A percentile compares a stretch with the other conserved stretches of the same genome.
These are phyloP conservation scores for Candolleomyces eurysporus DNA, from an alignment of 768 basidiomycete genomes.

Conservation along the genomic window DNA sequence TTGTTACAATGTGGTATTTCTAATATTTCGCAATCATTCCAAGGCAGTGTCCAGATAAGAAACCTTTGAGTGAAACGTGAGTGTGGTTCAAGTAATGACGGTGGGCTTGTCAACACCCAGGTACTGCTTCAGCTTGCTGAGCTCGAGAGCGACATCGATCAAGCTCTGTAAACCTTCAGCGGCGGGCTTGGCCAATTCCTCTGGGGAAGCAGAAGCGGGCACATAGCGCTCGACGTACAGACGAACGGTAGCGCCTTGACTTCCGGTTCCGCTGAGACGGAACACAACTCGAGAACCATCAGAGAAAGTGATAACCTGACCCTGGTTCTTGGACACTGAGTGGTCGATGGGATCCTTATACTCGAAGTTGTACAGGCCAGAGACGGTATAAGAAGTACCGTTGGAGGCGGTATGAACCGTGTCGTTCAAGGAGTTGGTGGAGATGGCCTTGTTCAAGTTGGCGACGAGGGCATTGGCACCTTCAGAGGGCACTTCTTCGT, in stretches of 20 bases:
- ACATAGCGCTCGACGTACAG: conserved; percentile 96
- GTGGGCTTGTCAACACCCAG: conserved; percentile 88
- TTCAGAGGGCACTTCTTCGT: conserved; percentile 93
- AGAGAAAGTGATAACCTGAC: conserved; percentile 86
- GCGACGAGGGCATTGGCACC: conserved; percentile 86
- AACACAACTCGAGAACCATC: conserved; percentile 96
- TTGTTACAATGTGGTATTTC: conserved; percentile 2
- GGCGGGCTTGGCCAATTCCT: conserved; percentile 71
- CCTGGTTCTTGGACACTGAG: conserved; percentile 92
- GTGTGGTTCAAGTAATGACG: conserved; percentile 69
- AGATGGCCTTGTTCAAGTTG: conserved; percentile 70
- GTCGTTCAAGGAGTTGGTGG: conserved; percentile 63
- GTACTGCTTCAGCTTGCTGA: conserved; percentile 84
- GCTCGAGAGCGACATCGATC: conserved; percentile 89
- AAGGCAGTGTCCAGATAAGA: background rate
- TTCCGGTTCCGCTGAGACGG: conserved; percentile 94
- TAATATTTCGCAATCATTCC: background rate
- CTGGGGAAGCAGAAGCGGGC: conserved; percentile 61
- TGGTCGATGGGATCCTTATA: conserved; percentile 99
- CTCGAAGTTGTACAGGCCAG: conserved; percentile 80
- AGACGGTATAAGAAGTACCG: conserved; percentile 71
- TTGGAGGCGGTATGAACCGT: conserved; percentile 66
- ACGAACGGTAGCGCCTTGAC: conserved; percentile 92
- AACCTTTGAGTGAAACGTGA: too few relatives aligned
- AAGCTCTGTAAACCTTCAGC: conserved; percentile 91